Conservation (phyloP, 768 basidiomycete genomes). For the Boletus vermiculosoides region DNA sequence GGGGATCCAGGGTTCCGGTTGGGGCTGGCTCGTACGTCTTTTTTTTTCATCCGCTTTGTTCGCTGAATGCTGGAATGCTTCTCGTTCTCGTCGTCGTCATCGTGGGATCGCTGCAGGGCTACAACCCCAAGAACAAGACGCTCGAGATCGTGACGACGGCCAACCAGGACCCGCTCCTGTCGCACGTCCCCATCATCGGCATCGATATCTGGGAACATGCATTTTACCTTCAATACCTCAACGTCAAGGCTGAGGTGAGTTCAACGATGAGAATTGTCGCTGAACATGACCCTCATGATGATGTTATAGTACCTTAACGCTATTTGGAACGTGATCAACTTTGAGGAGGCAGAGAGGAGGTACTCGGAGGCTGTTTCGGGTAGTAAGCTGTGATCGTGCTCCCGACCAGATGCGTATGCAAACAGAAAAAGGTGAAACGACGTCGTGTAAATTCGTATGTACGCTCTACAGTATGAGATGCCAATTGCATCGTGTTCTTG, state of each 20-base stretch:
- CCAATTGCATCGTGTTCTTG: not conserved
- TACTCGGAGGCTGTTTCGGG: conserved; percentile 39
- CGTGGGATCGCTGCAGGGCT: conserved; percentile 47
- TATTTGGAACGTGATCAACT: conserved; percentile 72
- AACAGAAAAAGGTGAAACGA: not conserved
- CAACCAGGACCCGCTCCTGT: conserved; percentile 92
- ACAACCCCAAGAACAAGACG: conserved; percentile 60
- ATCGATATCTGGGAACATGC: conserved; percentile 97
- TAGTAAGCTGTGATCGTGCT: conserved; percentile 35
- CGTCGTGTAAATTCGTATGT: not conserved
- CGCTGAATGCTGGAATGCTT: not conserved
- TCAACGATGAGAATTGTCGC: not conserved
- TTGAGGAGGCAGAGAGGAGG: conserved; percentile 71
- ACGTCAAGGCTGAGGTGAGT: conserved; percentile 90
- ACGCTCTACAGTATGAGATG: not conserved
- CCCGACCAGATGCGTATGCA: not conserved
- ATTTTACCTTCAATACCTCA: conserved; percentile 95
- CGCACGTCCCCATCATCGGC: conserved; percentile 79
- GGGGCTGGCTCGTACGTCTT: conserved; percentile 89
- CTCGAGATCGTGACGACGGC: conserved; percentile 89
- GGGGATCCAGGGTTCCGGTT: conserved; percentile 89
- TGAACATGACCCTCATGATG: not conserved
- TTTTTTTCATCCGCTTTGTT: conserved; percentile 14
- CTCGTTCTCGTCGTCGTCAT: not conserved
- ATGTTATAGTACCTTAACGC: conserved; percentile 64